Evolutionary conservation across 2,329 filamentous ascomycete species (phyloP).

Genomic region (Fusarium tuaranense): DNA sequence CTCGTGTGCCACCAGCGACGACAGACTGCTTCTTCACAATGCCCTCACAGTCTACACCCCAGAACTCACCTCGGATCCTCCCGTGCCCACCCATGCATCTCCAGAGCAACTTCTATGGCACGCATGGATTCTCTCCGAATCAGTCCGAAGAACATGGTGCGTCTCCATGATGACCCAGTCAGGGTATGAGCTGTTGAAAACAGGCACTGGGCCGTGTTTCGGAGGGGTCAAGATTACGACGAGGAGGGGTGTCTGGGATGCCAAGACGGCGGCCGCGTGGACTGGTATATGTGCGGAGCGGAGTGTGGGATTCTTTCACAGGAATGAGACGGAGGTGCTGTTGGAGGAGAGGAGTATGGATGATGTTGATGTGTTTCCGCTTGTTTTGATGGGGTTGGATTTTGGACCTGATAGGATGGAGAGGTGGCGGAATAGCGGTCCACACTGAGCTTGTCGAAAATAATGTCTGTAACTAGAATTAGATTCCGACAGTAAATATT

Average conservation of each 20-base stretch:
- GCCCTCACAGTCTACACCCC: slow-evolving; percentile 1
- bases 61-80: background rate
- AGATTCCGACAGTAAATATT: background rate
- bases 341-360: background rate
- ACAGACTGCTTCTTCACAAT: slow-evolving; percentile 19
- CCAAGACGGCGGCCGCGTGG: slow-evolving; percentile 36
- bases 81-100: slow-evolving; percentile 3
- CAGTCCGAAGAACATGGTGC: slow-evolving; percentile 46
- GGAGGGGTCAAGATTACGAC: slow-evolving; percentile 39
- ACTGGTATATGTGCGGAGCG: slow-evolving; percentile 28
- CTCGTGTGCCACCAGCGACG: background rate
- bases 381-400: slow-evolving; percentile 27
- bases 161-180: slow-evolving; percentile 34
- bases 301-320: slow-evolving; percentile 29
- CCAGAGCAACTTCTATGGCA: slow-evolving; percentile 41
- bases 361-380: slow-evolving; percentile 19
- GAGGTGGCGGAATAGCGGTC: slow-evolving; percentile 9
- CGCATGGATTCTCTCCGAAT: slow-evolving; percentile 48
- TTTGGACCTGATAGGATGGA: slow-evolving; percentile 22
- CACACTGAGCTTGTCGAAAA: background rate
- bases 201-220: slow-evolving; percentile 17
- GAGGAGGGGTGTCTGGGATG: slow-evolving; percentile 45
- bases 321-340: slow-evolving; percentile 15
- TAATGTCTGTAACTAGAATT: background rate
- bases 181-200: slow-evolving; percentile 31